Base-by-base conservation (phyloP, 2,329 filamentous ascomycete genomes). In the Talaromyces sp. region DNA sequence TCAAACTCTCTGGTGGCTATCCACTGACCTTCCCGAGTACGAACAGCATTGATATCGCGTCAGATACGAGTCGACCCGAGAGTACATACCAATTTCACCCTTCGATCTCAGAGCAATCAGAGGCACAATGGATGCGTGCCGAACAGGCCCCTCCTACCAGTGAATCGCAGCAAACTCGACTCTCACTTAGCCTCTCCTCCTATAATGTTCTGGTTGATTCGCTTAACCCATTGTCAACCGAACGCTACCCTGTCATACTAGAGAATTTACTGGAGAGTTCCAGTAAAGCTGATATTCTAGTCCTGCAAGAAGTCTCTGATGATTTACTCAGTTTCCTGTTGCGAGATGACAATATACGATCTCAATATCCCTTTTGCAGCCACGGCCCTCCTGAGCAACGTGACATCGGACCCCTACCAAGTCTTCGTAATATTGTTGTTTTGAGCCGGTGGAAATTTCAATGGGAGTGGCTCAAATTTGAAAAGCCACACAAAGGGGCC, bases 261-360 rank as follows among this genome's bases (percentile, higher is more conserved):
- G 53, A 67, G 17, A 69, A 67, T 3, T 65, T 78, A 33, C 62
- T 73, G 11, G 69, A 69, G 0, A 57, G 70, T 5, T 60, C 63
- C 36, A 70, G 70, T 9, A 61, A 65, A 39, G 70, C 73, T 2
- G 72, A 76, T 56, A 63, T 79, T 19, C 56, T 79, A 1, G 69
- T 75, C 2, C 75, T 89, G 5, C 80, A 88, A 66, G 86, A 88
- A 70, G 81, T 88, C 1, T 86, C 84, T 0, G 84, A 88, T 61
- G 77, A 82, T 40, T 86, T 88, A 60, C 76, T 89, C 0, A 75
- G 77, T 0, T 79, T 77, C 58, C 71, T 89, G 0, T 78, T 88
- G 1, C 64, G 66, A 2, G 68, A 82, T 56, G 59, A 70, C 2
- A 64, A 70, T 2, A 73, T 88, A 22, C 75, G 76, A 28, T 62